phyloP scores from a whole-genome alignment of 176 grass and related monocot genomes.

The Cenchrus purpureus region DNA sequence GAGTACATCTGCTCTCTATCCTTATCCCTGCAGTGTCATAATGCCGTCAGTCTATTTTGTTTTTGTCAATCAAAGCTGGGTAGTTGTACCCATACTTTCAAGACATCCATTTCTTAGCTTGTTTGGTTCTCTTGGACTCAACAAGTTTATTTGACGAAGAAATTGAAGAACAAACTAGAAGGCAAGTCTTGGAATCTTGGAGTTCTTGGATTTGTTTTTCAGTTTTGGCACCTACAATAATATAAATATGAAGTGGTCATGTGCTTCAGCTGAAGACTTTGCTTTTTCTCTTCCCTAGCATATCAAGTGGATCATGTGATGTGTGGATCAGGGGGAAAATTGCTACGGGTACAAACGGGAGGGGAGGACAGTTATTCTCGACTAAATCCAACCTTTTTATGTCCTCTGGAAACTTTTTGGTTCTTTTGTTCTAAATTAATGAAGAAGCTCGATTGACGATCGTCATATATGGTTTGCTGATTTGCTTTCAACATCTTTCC shows the following conservation, averaged over 20 bases:
- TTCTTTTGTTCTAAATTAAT: too few species aligned
- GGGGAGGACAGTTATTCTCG: background rate
- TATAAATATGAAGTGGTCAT: background rate
- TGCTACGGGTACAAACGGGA: background rate
- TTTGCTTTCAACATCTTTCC: too few species aligned
- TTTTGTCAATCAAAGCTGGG: slow-evolving; percentile 32
- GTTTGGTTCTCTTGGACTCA: slow-evolving; percentile 6
- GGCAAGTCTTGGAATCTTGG: background rate
- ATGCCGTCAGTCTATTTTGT: slow-evolving; percentile 43
- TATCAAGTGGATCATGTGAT: slow-evolving; percentile 34
- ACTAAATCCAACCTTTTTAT: too few species aligned
- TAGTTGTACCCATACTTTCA: slow-evolving; percentile 39
- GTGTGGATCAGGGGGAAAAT: background rate
- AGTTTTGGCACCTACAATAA: background rate
- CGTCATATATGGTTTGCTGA: too few species aligned
- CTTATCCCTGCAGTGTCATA: slow-evolving; percentile 59
- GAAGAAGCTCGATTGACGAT: too few species aligned
- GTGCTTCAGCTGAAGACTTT: slow-evolving; percentile 26
- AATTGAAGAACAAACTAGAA: slow-evolving; percentile 17
- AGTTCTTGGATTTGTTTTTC: background rate
- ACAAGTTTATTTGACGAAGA: slow-evolving; percentile 11
- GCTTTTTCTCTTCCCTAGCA: background rate
- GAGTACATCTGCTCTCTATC: slow-evolving; percentile 20
- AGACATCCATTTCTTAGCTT: slow-evolving; percentile 18
- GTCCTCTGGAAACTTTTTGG: too few species aligned